Percentiles rank a stretch among this genome's conserved stretches.
These are phyloP conservation scores for Salinomyces thailandicus DNA, from an alignment of 2,329 filamentous ascomycete genomes.

Conservation along the genomic window DNA sequence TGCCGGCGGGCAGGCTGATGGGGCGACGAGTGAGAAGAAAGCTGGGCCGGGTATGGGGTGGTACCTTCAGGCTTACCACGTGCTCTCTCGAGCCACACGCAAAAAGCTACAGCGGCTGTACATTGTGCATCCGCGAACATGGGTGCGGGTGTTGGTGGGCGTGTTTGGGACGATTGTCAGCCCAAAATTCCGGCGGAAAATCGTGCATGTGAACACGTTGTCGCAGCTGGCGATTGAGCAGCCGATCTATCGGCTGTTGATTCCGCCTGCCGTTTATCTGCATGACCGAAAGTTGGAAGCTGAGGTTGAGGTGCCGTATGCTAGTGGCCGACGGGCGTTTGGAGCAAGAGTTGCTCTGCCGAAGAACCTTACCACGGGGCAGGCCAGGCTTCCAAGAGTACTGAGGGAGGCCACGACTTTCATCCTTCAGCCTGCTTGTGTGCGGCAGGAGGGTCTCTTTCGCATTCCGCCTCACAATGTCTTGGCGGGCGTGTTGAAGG, in stretches of 20 bases:
- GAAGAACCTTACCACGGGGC: constrained; percentile 31
- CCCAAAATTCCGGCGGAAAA: constrained; percentile 48
- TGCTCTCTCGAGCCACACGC: constrained; percentile 43
- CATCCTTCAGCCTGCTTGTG: constrained; percentile 37
- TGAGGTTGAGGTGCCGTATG: constrained; percentile 39
- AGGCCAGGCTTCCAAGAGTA: constrained; percentile 41
- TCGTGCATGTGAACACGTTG: constrained; percentile 44
- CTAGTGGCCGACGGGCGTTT: constrained; percentile 37
- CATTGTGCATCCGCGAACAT: constrained; percentile 48
- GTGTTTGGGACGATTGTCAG: constrained; percentile 48
- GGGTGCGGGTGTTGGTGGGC: constrained; percentile 46
- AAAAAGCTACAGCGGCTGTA: constrained; percentile 47
- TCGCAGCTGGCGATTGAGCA: constrained; percentile 41
- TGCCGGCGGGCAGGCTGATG: constrained; percentile 41
- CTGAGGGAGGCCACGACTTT: constrained; percentile 45
- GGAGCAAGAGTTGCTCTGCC: constrained; percentile 40
- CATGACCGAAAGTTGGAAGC: constrained; percentile 42
- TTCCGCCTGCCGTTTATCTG: constrained; percentile 45
- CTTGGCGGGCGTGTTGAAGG: constrained; percentile 40
- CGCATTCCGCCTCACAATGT: constrained; percentile 42
- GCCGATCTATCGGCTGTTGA: constrained; percentile 42
- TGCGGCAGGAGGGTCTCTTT: constrained; percentile 44
- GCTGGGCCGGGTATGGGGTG: constrained; percentile 43
- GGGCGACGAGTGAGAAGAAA: constrained; percentile 35
- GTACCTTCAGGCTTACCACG: constrained; percentile 48